Evolutionary conservation across 192 early-diverging fungal species (phyloP).

Genomic region (Linderina pennispora): DNA sequence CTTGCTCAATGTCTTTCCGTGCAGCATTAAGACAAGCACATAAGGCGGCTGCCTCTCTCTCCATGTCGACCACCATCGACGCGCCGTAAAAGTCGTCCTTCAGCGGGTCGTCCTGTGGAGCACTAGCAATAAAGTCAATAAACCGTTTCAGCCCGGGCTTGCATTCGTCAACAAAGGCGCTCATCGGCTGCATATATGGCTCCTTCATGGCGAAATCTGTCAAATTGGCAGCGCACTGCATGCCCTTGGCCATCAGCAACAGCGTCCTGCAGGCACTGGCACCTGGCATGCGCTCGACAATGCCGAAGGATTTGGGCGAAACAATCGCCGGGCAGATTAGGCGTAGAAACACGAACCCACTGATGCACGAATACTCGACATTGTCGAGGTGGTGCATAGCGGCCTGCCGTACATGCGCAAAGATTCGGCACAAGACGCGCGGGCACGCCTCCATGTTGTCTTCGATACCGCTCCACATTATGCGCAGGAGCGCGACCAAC

Average conservation of each 20-base stretch:
- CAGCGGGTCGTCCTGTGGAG: background rate
- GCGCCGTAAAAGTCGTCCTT: slow-evolving; percentile 5
- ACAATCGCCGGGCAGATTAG: slow-evolving; percentile 69
- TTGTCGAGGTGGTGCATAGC: slow-evolving; percentile 11
- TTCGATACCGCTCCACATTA: slow-evolving; percentile 50
- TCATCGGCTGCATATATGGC: slow-evolving; percentile 62
- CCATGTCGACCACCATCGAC: slow-evolving; percentile 14
- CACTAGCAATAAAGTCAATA: slow-evolving; percentile 51
- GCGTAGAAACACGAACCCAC: slow-evolving; percentile 66
- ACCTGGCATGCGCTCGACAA: slow-evolving; percentile 57
- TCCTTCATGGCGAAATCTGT: slow-evolving; percentile 60
- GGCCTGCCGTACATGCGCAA: slow-evolving; percentile 21
- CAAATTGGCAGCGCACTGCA: slow-evolving; percentile 65
- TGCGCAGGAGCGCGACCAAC: slow-evolving; percentile 41
- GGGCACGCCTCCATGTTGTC: slow-evolving; percentile 19
- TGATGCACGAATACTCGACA: slow-evolving; percentile 46
- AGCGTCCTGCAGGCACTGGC: slow-evolving; percentile 52
- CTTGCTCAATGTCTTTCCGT: slow-evolving; percentile 6
- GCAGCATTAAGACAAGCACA: slow-evolving; percentile 23
- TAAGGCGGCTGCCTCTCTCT: slow-evolving; percentile 34
- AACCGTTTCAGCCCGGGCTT: slow-evolving; percentile 53
- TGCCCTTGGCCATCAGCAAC: slow-evolving; percentile 65
- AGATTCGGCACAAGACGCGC: slow-evolving; percentile 39
- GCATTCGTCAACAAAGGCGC: slow-evolving; percentile 56
- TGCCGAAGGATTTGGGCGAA: slow-evolving; percentile 61